A percentile compares a stretch with the other conserved stretches of the same genome.
These are phyloP conservation scores for Gentiana straminea DNA, from an alignment of 257 asterid species.

Conservation along the genomic window DNA sequence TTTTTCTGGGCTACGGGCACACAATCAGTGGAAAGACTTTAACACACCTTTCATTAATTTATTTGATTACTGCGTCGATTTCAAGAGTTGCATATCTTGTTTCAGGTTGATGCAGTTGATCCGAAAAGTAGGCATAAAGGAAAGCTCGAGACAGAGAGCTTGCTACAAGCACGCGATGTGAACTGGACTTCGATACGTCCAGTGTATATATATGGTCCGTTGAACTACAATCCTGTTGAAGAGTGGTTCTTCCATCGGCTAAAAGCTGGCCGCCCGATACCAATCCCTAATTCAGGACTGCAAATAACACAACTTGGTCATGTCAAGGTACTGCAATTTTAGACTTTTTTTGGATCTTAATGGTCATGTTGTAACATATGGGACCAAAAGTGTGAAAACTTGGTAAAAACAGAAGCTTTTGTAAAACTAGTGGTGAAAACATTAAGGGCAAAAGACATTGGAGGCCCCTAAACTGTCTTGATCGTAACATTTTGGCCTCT, in stretches of 20 bases:
- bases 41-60: no score
- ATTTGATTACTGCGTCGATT: background rate
- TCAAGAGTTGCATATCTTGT: conserved; percentile 4
- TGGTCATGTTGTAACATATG: background rate
- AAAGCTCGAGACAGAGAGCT: conserved; percentile 92
- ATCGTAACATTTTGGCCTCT: no score
- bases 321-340: conserved; percentile 52
- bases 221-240: conserved; percentile 96
- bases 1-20: no score
- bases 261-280: conserved; percentile 95
- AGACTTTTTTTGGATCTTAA: background rate
- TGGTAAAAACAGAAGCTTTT: background rate
- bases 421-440: no score
- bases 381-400: background rate
- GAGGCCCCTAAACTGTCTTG: no score
- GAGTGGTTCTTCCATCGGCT: conserved; percentile 99
- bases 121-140: conserved; percentile 99
- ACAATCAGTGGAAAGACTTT: no score
- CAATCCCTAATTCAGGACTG: conserved; percentile 81
- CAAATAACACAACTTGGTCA: conserved; percentile 97
- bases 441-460: no score
- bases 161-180: conserved; percentile 51
- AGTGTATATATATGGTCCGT: conserved; percentile 89
- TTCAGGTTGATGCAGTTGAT: conserved; percentile 81
- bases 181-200: conserved; percentile 95